Base-by-base conservation (phyloP, 176 grass and related monocot species). In the Avena sativa region DNA sequence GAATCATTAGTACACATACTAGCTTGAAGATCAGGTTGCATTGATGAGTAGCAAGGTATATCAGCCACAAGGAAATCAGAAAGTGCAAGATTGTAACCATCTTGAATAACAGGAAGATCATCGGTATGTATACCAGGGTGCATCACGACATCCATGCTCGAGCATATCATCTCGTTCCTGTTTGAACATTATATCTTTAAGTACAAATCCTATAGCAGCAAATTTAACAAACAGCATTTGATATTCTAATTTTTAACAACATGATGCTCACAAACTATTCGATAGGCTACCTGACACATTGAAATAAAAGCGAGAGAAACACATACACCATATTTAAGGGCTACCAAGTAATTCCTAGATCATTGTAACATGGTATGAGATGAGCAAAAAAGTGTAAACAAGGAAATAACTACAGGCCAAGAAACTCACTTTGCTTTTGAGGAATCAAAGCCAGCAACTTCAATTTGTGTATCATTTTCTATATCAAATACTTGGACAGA, bases 51-150 rank as follows among this genome's bases (percentile, higher is more conserved):
- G 89, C 92, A 88, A 84, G 91, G 58, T 66, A 98, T 92, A 86
- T 95, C 91, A 68, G 83, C 50, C 80, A 84, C 84, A 4, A 98
- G 90, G 82, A 91, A 96, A 86, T 98, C 93, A 34, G 96, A 88
- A 89, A 96, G 80, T 49, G 79, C 81, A 84, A 98, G 81, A 94
- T 65, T 81, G 68, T 91, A 98, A 61, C 86, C 86, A 83, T 98
- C 96, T 84, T 88, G 90, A 75, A 95, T 89, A 48, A 56, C 86
- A 64, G 90, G 84, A 85, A 96, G 83, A 76, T 88, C 93, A 85
- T 89, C 92, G 0, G 83, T 78, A 79, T 88, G 87, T 62, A 83
- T 68, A 34, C 48, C 82, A 71, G 90, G 85, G 71, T 87, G 72
- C 86, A 94, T 84, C 76, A 92, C 86, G 83, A 79, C 95, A 61